Evolutionary conservation across 805 yeast species (phyloP).

Genomic region (Ogataea nakhonphanomensis): DNA sequence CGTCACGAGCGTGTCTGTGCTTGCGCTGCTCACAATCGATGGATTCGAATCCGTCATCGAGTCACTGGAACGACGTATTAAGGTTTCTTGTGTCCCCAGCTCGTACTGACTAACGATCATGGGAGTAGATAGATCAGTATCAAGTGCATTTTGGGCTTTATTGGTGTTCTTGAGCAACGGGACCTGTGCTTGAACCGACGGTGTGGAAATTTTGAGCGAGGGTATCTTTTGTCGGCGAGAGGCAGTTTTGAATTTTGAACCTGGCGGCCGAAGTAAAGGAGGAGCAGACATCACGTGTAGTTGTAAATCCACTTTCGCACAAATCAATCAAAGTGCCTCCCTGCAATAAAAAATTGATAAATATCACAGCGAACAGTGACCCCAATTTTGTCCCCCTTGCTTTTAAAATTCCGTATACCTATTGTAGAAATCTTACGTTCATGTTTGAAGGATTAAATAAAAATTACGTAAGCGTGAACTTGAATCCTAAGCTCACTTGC

Average conservation of each 20-base stretch:
- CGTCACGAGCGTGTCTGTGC: conserved; percentile 11
- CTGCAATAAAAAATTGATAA: not conserved
- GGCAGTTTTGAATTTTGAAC: conserved; percentile 33
- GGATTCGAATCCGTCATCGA: conserved; percentile 8
- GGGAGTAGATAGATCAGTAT: conserved; percentile 5
- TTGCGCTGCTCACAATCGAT: conserved; percentile 6
- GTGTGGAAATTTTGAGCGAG: conserved; percentile 22
- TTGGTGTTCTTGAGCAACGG: not conserved
- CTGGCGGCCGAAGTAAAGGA: conserved; percentile 46
- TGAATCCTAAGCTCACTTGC: conserved; percentile 2
- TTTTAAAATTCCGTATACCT: conserved; percentile 7
- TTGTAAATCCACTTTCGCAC: not conserved
- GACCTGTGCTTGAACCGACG: conserved; percentile 1
- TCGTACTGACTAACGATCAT: conserved; percentile 5
- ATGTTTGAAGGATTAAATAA: not conserved
- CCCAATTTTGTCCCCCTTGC: conserved; percentile 5
- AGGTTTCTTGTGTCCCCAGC: not conserved
- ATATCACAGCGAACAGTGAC: not conserved
- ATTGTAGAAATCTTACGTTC: conserved; percentile 4
- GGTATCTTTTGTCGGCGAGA: conserved; percentile 28
- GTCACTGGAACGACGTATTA: conserved; percentile 5
- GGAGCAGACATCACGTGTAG: conserved; percentile 35
- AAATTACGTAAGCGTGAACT: conserved; percentile 2
- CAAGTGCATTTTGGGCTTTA: not conserved
- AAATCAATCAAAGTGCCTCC: not conserved